These are phyloP conservation scores for Clonostachys sp. DNA, from an alignment of 2,329 filamentous ascomycete genomes.

Conservation along the genomic window DNA sequence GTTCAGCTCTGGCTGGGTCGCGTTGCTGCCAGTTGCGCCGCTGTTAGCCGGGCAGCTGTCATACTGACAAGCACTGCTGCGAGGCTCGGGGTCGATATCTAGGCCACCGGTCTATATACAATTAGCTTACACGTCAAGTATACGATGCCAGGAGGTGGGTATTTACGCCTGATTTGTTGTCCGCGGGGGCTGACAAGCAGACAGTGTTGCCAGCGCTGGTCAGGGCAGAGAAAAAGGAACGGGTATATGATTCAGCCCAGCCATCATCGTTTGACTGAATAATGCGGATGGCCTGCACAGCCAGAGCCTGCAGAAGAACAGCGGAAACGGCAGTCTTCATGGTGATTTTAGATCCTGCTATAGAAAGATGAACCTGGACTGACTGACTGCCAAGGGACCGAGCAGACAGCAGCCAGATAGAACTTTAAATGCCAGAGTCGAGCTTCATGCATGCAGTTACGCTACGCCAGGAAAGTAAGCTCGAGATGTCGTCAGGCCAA, in stretches of 20 bases:
- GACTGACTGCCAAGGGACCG: no score
- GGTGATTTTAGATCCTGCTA: no score
- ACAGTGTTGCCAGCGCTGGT: constrained; percentile 52
- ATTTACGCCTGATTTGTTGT: constrained; percentile 62
- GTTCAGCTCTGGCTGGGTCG: constrained; percentile 53
- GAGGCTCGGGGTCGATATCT: constrained; percentile 36
- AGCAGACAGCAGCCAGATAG: no score
- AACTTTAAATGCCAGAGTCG: no score
- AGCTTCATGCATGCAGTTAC: no score
- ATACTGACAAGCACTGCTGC: constrained; percentile 52
- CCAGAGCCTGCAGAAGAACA: constrained; percentile 14
- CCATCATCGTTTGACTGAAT: constrained; percentile 69
- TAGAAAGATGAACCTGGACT: no score
- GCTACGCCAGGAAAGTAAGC: no score
- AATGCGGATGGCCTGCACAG: constrained; percentile 39
- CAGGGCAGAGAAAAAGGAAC: constrained; percentile 53
- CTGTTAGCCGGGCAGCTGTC: constrained; percentile 54
- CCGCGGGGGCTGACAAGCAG: constrained; percentile 61
- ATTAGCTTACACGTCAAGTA: not conserved
- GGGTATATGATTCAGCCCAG: constrained; percentile 66
- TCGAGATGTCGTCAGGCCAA: no score
- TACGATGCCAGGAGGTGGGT: not conserved
- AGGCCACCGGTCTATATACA: constrained; percentile 26
- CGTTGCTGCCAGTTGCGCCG: constrained; percentile 52
- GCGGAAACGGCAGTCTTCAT: constrained; percentile 17